These are phyloP conservation scores for Bathelium albidoporum DNA, from an alignment of 495 filamentous ascomycete genomes.

Conservation along the genomic window DNA sequence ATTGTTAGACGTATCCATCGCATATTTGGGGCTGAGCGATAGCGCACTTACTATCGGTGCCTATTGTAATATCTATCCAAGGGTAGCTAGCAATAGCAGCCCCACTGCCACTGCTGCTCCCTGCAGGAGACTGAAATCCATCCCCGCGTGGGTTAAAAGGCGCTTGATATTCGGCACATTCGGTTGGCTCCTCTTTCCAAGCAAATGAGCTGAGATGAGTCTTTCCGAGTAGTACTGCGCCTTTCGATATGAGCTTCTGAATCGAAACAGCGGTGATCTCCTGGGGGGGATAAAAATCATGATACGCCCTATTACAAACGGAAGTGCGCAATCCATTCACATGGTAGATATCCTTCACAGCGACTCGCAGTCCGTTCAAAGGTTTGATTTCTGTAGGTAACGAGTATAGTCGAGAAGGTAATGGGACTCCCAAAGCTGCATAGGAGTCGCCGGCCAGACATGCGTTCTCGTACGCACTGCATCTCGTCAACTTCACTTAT, in stretches of 20 bases:
- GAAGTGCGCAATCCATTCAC: slow-evolving; percentile 23
- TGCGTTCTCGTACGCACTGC: no score
- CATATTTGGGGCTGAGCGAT: slow-evolving; percentile 6
- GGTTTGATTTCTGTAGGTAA: slow-evolving; percentile 4
- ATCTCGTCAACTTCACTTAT: no score
- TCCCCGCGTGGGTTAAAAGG: slow-evolving; percentile 12
- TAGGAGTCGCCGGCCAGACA: no score
- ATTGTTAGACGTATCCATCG: background rate
- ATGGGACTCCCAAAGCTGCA: no score
- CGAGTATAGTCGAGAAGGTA: slow-evolving; percentile 22
- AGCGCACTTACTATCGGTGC: slow-evolving; percentile 21
- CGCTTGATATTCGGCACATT: slow-evolving; percentile 21
- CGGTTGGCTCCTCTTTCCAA: slow-evolving; percentile 21
- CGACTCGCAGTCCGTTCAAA: slow-evolving; percentile 20
- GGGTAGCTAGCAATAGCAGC: slow-evolving; percentile 5
- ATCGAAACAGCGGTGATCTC: slow-evolving; percentile 18
- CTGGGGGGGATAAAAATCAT: slow-evolving; percentile 12
- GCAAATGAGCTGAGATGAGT: slow-evolving; percentile 26
- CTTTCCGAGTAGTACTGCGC: slow-evolving; percentile 23
- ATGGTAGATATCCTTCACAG: slow-evolving; percentile 23
- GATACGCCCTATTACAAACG: slow-evolving; percentile 19
- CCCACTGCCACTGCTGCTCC: background rate
- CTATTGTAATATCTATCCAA: slow-evolving; percentile 22
- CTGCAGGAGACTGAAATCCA: background rate
- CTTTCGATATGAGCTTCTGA: slow-evolving; percentile 20